Base-by-base conservation (phyloP, 257 asterid species). In the Linaria vulgaris region DNA sequence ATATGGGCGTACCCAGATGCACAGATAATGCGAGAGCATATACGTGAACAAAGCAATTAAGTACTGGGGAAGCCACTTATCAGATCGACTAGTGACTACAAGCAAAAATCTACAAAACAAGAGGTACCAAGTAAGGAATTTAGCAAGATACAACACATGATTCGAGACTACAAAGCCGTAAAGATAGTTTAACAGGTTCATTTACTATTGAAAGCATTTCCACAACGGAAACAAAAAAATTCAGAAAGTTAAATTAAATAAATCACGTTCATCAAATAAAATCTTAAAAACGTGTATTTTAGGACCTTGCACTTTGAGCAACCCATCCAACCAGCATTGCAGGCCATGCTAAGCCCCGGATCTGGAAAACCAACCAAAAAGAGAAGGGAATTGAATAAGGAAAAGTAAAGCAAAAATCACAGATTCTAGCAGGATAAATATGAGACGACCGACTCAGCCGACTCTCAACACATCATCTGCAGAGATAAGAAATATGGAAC, bases 301-400 rank as follows among this genome's bases (percentile, higher is more conserved):
- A 38, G 65, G 73, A 90, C 97, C 99, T 92, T 74, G 97, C 99
- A 71, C 99, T 92, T 77, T 92, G 96, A 73, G 96, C 96, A 74
- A 92, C 97, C 97, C 97, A 92, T 79, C 99, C 99, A 74, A 89
- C 72, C 66, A 92, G 83, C 74, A 82, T 69, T 59, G 96, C 94
- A n/a, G 96, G 99, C 99, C 99, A 92, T 63, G 96, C 96, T 70
- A 87, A 81, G 63, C 94, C 99, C 50, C 97, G 92, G 69, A 89
- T 92, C 99, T 91, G 82, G 58, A 65, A 71, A 70, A 61, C 34
- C 27, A 30, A 70, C 68, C 52, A 44, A 43, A 41, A 53, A 54
- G 17, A 15, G 14, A 31, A 30, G 63, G 56, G 34, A 21, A 14
- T 25, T 17, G 45, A 39, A 71, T 13, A 31, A 1, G 19, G 38